phyloP scores from a whole-genome alignment of 2,329 filamentous ascomycete genomes.

The Passalora sequoiae region DNA sequence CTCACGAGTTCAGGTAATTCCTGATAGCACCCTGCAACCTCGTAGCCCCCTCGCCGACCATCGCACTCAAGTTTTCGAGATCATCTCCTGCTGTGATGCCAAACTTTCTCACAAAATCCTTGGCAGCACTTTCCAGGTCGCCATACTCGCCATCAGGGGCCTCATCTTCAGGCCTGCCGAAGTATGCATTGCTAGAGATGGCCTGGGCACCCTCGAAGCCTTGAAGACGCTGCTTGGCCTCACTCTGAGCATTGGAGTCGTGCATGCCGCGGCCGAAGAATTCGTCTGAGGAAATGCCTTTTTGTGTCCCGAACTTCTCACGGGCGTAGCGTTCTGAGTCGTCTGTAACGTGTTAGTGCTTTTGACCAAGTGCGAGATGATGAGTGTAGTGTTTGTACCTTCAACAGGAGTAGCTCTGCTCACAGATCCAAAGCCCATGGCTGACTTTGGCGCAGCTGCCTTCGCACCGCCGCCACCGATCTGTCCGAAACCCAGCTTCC shows the following conservation, averaged over 20 bases:
- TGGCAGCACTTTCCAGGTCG: constrained; percentile 86
- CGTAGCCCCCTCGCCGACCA: constrained; percentile 78
- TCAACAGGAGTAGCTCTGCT: constrained; percentile 63
- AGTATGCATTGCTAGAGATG: constrained; percentile 97
- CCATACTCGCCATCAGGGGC: constrained; percentile 67
- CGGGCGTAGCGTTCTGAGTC: constrained; percentile 80
- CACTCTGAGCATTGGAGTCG: constrained; percentile 72
- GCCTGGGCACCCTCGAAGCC: constrained; percentile 87
- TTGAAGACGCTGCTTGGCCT: constrained; percentile 81
- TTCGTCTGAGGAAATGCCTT: constrained; percentile 95
- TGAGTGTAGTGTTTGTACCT: constrained; percentile 49
- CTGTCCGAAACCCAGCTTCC: constrained; percentile 81
- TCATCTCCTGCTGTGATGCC: constrained; percentile 95
- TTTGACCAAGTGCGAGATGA: not conserved
- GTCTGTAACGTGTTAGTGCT: constrained; percentile 35
- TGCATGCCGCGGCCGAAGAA: constrained; percentile 91
- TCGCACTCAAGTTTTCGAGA: constrained; percentile 78
- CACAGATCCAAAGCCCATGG: constrained; percentile 69
- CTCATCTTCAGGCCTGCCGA: constrained; percentile 74
- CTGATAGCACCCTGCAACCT: constrained; percentile 65
- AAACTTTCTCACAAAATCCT: constrained; percentile 92
- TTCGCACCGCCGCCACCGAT: constrained; percentile 52
- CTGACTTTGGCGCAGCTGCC: constrained; percentile 52
- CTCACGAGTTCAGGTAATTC: constrained; percentile 33
- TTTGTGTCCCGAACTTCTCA: constrained; percentile 83